Percentiles rank a stretch among this genome's conserved stretches.
Conservation (phyloP, 164 flowering plant genomes). For the Piper betle region DNA sequence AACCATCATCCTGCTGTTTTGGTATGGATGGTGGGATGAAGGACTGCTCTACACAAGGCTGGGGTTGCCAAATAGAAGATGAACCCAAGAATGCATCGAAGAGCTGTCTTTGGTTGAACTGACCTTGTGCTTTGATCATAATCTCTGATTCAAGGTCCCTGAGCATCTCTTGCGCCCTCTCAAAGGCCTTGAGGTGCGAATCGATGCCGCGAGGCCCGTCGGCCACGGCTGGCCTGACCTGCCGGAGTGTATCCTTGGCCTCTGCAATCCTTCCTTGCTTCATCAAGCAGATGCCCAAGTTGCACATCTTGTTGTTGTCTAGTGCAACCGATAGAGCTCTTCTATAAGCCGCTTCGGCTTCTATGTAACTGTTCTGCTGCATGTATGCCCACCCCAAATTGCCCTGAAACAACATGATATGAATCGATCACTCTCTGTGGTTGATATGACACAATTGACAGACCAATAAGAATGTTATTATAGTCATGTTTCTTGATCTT, state of each 20-base stretch:
- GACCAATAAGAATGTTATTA: not conserved
- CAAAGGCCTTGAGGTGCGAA: conserved; percentile 95
- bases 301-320: conserved; percentile 98
- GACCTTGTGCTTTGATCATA: conserved; percentile 52
- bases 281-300: conserved; percentile 94
- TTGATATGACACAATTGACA: not conserved
- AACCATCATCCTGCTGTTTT: conserved; percentile 24
- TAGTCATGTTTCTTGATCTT: not conserved
- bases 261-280: conserved; percentile 80
- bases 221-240: conserved; percentile 63
- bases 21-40: conserved; percentile 1
- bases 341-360: conserved; percentile 83
- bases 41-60: conserved; percentile 62
- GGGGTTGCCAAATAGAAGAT: conserved; percentile 95
- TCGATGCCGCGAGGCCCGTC: conserved; percentile 90
- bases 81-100: conserved; percentile 75
- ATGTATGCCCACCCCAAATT: conserved; percentile 98
- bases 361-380: conserved; percentile 84
- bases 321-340: conserved; percentile 70
- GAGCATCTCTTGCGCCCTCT: conserved; percentile 97
- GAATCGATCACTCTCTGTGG: not conserved
- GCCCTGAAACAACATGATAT: conserved; percentile 40
- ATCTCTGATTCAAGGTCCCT: conserved; percentile 69
- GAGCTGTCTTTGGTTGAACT: conserved; percentile 56
- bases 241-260: conserved; percentile 71